phyloP scores from a whole-genome alignment of 305 asterid genomes.

The Fraxinus ornus region DNA sequence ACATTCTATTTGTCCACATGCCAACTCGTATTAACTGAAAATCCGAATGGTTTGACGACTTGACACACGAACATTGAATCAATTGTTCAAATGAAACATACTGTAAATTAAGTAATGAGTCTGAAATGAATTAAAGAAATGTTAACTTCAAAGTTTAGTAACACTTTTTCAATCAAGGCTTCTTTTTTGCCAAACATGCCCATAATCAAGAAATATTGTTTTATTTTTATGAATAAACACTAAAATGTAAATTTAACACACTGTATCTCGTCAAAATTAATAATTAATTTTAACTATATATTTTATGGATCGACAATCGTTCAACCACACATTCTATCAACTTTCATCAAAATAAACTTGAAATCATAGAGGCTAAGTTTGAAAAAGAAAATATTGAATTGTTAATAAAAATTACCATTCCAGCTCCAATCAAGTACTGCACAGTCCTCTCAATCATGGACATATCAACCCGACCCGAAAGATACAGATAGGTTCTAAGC shows the following conservation, averaged over 20 bases:
- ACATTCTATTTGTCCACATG: background rate
- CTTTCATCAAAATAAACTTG: background rate
- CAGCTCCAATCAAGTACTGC: slow-evolving; percentile 38
- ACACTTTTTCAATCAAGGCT: background rate
- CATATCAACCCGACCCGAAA: slow-evolving; percentile 52
- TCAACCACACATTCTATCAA: background rate
- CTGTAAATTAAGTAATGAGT: too few species aligned
- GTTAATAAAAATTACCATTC: slow-evolving; percentile 32
- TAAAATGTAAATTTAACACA: background rate
- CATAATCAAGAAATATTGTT: background rate
- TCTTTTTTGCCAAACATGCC: background rate
- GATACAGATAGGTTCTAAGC: slow-evolving; percentile 38
- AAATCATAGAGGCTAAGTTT: background rate
- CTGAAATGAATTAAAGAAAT: too few species aligned
- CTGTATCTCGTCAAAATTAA: too few species aligned
- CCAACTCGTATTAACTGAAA: background rate
- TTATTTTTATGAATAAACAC: background rate
- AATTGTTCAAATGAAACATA: too few species aligned
- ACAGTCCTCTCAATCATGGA: slow-evolving; percentile 42
- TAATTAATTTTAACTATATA: too few species aligned
- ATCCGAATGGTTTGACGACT: background rate
- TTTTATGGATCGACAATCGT: background rate
- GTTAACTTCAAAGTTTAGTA: too few species aligned
- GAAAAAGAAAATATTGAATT: background rate
- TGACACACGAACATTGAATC: background rate